These are phyloP conservation scores for Ustilago tritici DNA, from an alignment of 1,284 basidiomycete species.

Conservation along the genomic window DNA sequence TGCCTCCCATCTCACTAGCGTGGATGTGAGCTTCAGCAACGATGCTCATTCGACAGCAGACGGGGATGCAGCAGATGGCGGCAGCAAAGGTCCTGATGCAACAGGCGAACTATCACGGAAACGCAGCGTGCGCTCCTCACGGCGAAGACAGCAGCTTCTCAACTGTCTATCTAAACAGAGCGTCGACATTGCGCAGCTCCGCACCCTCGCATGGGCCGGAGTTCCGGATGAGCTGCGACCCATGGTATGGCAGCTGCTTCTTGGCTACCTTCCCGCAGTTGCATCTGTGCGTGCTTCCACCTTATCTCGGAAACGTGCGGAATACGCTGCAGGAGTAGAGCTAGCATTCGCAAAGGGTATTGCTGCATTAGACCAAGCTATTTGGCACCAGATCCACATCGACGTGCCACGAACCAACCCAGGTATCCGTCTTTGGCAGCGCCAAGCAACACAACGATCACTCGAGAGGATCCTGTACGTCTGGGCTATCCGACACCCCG, in stretches of 20 bases:
- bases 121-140: conserved; percentile 46
- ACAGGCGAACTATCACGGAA: conserved; percentile 27
- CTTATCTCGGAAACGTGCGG: conserved; percentile 87
- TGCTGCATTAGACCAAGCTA: conserved; percentile 60
- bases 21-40: conserved; percentile 15
- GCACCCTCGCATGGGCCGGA: conserved; percentile 94
- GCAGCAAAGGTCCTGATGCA: background rate
- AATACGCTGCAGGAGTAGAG: conserved; percentile 89
- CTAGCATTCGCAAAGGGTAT: conserved; percentile 84
- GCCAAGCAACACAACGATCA: conserved; percentile 64
- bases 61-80: background rate
- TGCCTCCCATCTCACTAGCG: conserved; percentile 12
- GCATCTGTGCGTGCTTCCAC: conserved; percentile 81
- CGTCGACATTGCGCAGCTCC: conserved; percentile 76
- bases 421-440: conserved; percentile 67
- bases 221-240: conserved; percentile 89
- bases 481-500: conserved; percentile 69
- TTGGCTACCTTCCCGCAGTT: conserved; percentile 87
- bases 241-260: conserved; percentile 91
- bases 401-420: conserved; percentile 69
- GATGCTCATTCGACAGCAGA: conserved; percentile 2
- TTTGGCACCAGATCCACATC: conserved; percentile 69
- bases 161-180: conserved; percentile 53
- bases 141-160: conserved; percentile 56
- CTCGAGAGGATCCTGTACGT: conserved; percentile 69